A percentile compares a stretch with the other conserved stretches of the same genome.
These are phyloP conservation scores for Mesembryanthemum crystallinum DNA, from an alignment of 148 eudicot species.

Conservation along the genomic window DNA sequence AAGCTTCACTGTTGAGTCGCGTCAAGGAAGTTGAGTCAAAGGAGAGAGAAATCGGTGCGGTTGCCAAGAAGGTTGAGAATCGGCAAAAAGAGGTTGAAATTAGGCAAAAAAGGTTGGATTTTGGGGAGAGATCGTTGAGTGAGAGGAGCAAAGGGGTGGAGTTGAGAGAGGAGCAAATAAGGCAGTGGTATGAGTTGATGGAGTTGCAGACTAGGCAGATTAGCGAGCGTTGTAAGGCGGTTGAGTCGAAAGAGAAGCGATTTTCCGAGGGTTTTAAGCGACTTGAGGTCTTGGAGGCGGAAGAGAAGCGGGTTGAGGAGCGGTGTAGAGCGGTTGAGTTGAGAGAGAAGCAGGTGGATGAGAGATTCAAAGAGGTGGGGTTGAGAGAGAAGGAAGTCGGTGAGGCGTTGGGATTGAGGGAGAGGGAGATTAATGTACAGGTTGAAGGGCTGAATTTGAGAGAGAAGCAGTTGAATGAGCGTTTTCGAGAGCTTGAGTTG, in stretches of 20 bases:
- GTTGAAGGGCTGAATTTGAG: background rate
- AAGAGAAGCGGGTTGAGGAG: too few relatives aligned
- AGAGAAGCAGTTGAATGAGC: slow-evolving; percentile 1
- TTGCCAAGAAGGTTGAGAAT: background rate
- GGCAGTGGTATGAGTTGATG: background rate
- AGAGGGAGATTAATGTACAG: background rate
- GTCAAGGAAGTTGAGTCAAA: slow-evolving; percentile 13
- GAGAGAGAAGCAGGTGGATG: too few relatives aligned
- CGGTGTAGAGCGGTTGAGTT: too few relatives aligned
- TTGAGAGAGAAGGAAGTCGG: background rate
- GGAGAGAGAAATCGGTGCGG: slow-evolving; percentile 6
- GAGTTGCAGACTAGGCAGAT: background rate
- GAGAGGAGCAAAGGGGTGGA: background rate
- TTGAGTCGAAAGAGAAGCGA: background rate
- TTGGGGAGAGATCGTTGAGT: background rate
- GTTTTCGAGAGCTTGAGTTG: background rate
- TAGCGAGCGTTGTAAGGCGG: too few relatives aligned
- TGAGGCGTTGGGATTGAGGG: background rate
- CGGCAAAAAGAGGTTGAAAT: background rate
- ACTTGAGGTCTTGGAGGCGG: background rate
- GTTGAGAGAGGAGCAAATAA: background rate
- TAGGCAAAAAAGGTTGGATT: slow-evolving; percentile 3
- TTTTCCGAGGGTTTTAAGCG: background rate
- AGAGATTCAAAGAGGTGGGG: background rate
- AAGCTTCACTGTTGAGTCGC: slow-evolving; percentile 5